phyloP scores from a whole-genome alignment of 192 early-diverging fungal genomes.

The Phlyctochytrium bullatum region DNA sequence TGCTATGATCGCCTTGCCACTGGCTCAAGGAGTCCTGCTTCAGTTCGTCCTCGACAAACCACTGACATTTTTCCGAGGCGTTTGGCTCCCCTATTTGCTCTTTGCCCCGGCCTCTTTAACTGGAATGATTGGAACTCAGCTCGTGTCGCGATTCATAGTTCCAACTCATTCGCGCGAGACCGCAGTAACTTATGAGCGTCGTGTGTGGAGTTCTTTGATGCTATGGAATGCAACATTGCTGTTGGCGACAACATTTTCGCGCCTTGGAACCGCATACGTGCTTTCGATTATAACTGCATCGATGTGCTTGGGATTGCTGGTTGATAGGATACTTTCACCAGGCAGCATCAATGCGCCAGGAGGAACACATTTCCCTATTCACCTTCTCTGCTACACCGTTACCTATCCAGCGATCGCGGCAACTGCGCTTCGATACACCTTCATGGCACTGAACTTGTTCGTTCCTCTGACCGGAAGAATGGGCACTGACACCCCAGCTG shows the following conservation, averaged over 20 bases:
- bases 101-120: constrained; percentile 48
- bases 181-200: constrained; percentile 5
- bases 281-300: constrained; percentile 8
- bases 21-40: constrained; percentile 21
- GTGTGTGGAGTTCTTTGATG: background rate
- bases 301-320: constrained; percentile 19
- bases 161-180: constrained; percentile 6
- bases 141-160: constrained; percentile 4
- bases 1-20: constrained; percentile 5
- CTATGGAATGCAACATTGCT: background rate
- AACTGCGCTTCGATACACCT: background rate
- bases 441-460: constrained; percentile 53
- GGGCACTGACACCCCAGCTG: constrained; percentile 62
- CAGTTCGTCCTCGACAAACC: constrained; percentile 24
- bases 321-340: constrained; percentile 21
- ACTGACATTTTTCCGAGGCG: constrained; percentile 62
- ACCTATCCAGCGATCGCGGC: background rate
- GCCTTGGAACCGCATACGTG: constrained; percentile 28
- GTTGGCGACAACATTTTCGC: constrained; percentile 5
- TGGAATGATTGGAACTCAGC: constrained; percentile 13
- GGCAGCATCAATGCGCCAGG: background rate
- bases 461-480: constrained; percentile 69
- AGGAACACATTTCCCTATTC: constrained; percentile 15
- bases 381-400: constrained; percentile 25
- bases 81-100: constrained; percentile 51